Base-by-base conservation (phyloP, 495 filamentous ascomycete species). In the Penicillium fimorum region DNA sequence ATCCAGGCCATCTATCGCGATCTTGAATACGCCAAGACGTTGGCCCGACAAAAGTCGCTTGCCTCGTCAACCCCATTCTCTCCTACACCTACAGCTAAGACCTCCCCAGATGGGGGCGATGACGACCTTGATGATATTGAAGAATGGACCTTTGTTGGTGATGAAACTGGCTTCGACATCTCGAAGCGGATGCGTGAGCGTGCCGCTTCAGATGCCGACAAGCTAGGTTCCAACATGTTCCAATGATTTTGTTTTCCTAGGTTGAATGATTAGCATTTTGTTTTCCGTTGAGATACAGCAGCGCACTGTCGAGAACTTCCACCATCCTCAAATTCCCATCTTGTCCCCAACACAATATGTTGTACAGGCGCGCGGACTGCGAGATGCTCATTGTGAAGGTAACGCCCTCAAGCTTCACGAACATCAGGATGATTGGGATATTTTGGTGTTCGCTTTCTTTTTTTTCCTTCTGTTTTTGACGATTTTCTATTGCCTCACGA, bases 1-100 rank as follows among this genome's bases (percentile, higher is more conserved):
- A 91, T 98, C 58, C 90, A 97, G 66, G 86, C 86, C 51, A 91
- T 98, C 50, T 98, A 97, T 69, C 87, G 94, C 10, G 94, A 97
- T 68, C 80, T 98, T 40, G 94, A 97, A 66, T 97, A 97, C 57
- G 95, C 94, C n/a, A 89, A 85, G 68, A 87, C 87, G 18, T 76
- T 97, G 50, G 88, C 96, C 71, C 89, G 87, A 68, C 78, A 81
- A 61, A 81, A 77, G 41, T 74, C 70, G 0, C 68, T 66, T 48
- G 65, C 70, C 24, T 76, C 77, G 12, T 67, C 73, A 6, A 76
- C 73, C 13, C 72, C 75, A 0, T 75, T 74, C 52, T 76, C 70
- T 10, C 73, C 74, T 5, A 73, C 68, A 1, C 73, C 71, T 1
- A 63, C 71, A 9, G 66, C 72, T 17, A 68, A 69, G 53, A 63